Evolutionary conservation across 1,139 yeast genomes (phyloP).

Genomic region (Entelexis paramagnoliae): DNA sequence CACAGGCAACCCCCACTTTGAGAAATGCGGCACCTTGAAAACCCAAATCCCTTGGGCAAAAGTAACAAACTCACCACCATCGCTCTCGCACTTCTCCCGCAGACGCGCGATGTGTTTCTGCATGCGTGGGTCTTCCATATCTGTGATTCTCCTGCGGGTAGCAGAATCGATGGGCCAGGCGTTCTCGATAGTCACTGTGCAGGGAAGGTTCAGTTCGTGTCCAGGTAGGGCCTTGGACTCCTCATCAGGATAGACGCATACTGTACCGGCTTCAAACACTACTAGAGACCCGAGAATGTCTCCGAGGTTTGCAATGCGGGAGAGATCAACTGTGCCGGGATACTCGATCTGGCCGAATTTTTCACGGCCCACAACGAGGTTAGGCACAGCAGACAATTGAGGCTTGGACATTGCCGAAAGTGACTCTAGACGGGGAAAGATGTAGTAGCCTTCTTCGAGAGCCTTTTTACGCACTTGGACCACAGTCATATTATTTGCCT

Average conservation of each 20-base stretch:
- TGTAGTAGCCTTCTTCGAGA: slow-evolving; percentile 57
- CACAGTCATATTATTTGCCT: slow-evolving; percentile 19
- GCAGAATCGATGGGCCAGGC: slow-evolving; percentile 34
- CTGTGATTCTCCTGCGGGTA: slow-evolving; percentile 30
- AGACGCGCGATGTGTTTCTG: slow-evolving; percentile 37
- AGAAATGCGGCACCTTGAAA: slow-evolving; percentile 80
- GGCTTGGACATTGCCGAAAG: slow-evolving; percentile 41
- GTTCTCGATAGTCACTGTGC: slow-evolving; percentile 65
- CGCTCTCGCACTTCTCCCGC: slow-evolving; percentile 40
- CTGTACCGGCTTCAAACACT: slow-evolving; percentile 45
- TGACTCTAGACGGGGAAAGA: slow-evolving; percentile 56
- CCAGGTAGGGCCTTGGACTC: slow-evolving; percentile 54
- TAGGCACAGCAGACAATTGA: slow-evolving; percentile 49
- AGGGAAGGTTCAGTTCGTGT: slow-evolving; percentile 70
- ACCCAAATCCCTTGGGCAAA: slow-evolving; percentile 69
- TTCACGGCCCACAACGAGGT: slow-evolving; percentile 66
- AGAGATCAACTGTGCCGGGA: slow-evolving; percentile 60
- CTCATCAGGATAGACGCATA: slow-evolving; percentile 58
- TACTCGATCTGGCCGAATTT: slow-evolving; percentile 70
- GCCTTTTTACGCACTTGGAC: slow-evolving; percentile 26
- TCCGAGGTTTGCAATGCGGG: slow-evolving; percentile 39
- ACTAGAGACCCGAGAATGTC: slow-evolving; percentile 50
- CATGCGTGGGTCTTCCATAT: slow-evolving; percentile 38
- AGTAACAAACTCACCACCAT: slow-evolving; percentile 69
- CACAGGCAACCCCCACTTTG: slow-evolving; percentile 83